Conservation (phyloP, 805 yeast species). For the Pichia deserticola region DNA sequence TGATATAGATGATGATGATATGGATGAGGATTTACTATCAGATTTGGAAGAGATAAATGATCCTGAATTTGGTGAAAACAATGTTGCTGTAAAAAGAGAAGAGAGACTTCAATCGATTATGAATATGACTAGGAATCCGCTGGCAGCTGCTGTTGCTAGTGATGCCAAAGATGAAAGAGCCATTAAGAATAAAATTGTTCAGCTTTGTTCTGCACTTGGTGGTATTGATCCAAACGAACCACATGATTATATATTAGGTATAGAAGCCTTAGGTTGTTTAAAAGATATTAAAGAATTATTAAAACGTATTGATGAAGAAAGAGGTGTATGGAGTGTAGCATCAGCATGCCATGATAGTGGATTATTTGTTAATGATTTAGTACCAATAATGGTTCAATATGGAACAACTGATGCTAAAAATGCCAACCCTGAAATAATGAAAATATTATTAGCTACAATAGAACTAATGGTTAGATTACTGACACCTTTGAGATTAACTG, state of each 20-base stretch:
- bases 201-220: slow-evolving; percentile 83
- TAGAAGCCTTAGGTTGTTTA: slow-evolving; percentile 79
- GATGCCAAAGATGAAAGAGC: slow-evolving; percentile 26
- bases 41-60: slow-evolving; percentile 5
- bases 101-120: slow-evolving; percentile 1
- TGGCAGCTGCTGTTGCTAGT: not conserved
- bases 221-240: slow-evolving; percentile 63
- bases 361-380: slow-evolving; percentile 62
- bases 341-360: slow-evolving; percentile 79
- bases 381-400: slow-evolving; percentile 60
- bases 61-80: not conserved
- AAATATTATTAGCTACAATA: slow-evolving; percentile 61
- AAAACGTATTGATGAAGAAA: slow-evolving; percentile 68
- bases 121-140: slow-evolving; percentile 6
- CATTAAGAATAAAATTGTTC: slow-evolving; percentile 66
- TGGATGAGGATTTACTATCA: slow-evolving; percentile 4
- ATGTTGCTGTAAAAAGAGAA: slow-evolving; percentile 2
- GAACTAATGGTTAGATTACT: slow-evolving; percentile 80
- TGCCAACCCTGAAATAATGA: slow-evolving; percentile 29
- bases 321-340: slow-evolving; percentile 71
- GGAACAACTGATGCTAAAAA: slow-evolving; percentile 3
- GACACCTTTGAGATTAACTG: slow-evolving; percentile 67
- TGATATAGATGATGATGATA: slow-evolving; percentile 5
- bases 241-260: slow-evolving; percentile 64
- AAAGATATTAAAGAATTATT: slow-evolving; percentile 88